These are phyloP conservation scores for Boeremia lycopersici DNA, from an alignment of 2,329 filamentous ascomycete species.

Conservation along the genomic window DNA sequence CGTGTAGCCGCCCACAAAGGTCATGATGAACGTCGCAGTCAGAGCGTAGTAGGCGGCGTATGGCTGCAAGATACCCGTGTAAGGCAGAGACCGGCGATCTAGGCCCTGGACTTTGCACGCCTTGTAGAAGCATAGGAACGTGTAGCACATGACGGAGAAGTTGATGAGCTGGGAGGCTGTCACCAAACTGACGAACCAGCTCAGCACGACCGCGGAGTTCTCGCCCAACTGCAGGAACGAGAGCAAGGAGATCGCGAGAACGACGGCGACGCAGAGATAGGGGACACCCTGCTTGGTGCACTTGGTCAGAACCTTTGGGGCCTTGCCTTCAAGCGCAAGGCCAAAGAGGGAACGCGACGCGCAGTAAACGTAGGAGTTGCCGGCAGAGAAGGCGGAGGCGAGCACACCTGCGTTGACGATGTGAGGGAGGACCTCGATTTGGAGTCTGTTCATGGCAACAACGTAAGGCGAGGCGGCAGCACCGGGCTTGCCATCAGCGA, in stretches of 20 bases:
- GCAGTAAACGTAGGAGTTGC: conserved; percentile 62
- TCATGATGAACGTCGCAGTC: conserved; percentile 69
- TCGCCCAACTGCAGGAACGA: conserved; percentile 77
- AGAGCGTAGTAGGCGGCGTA: conserved; percentile 73
- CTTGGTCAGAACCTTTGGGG: conserved; percentile 61
- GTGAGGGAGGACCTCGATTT: conserved; percentile 61
- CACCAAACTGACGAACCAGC: conserved; percentile 75
- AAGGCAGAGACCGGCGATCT: conserved; percentile 70
- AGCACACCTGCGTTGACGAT: conserved; percentile 65
- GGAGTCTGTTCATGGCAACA: conserved; percentile 63
- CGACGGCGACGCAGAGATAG: conserved; percentile 71
- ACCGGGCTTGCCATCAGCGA: conserved; percentile 63
- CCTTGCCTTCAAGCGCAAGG: conserved; percentile 60
- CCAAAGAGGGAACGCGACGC: conserved; percentile 61
- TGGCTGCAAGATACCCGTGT: conserved; percentile 72
- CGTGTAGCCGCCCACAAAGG: conserved; percentile 75
- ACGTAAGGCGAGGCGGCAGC: conserved; percentile 71
- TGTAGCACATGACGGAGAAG: conserved; percentile 64
- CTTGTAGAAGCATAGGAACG: conserved; percentile 74
- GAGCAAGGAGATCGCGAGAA: conserved; percentile 71
- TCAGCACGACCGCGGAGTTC: conserved; percentile 69
- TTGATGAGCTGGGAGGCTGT: conserved; percentile 69
- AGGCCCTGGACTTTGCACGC: conserved; percentile 73
- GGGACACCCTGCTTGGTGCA: conserved; percentile 70
- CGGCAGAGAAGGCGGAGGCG: conserved; percentile 62